Evolutionary conservation across 1,284 basidiomycete species (phyloP), one percentile per base, ranked within the genome.

Genomic region (Apiotrichum siamense): DNA sequence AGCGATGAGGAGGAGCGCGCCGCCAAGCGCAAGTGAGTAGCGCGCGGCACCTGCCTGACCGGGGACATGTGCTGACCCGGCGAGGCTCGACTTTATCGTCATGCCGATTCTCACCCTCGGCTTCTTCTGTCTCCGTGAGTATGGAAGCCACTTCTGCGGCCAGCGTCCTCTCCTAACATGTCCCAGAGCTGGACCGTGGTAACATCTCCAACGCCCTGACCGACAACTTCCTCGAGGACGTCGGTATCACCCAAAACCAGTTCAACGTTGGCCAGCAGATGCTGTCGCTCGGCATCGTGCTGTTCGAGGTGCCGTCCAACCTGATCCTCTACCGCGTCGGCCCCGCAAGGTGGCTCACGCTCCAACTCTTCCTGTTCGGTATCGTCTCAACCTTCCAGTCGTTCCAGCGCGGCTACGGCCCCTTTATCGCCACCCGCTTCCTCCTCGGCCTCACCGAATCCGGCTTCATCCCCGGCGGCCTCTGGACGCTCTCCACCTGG

Each of bases 191-290:
- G 43, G 49, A 65, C 59, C 51, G 58, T 29, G 58, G 55, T 15
- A 56, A 57, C 48, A 63, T 62, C 23, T 47, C 63, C 29, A 62
- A 63, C 43, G 64, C 64, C 4, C 42, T 67, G 31, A 67, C 64
- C 23, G 62, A 61, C 48, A 52, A 51, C 32, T 62, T 64, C 44
- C 44, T 66, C 45, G 49, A 62, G 29, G 62, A 69, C 38, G 58
- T 69, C 18, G 64, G 63, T 1, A 63, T 69, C 45, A 57, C 36
- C 11, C 64, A 66, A 39, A 49, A 67, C 47, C 60, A 67, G 41
- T 65, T 64, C 62, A 66, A 66, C 53, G 59, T 61, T 44, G 63
- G 65, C 1, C 62, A 65, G 49, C 59, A 62, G 40, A 54, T 68
- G 41, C 60, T 70, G 9, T 67, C 60, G 18, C 54, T 65, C 42